A percentile compares a stretch with the other conserved stretches of the same genome.
Evolutionary conservation across 2,329 filamentous ascomycete genomes (phyloP).

Genomic region (Endothia cerciana): DNA sequence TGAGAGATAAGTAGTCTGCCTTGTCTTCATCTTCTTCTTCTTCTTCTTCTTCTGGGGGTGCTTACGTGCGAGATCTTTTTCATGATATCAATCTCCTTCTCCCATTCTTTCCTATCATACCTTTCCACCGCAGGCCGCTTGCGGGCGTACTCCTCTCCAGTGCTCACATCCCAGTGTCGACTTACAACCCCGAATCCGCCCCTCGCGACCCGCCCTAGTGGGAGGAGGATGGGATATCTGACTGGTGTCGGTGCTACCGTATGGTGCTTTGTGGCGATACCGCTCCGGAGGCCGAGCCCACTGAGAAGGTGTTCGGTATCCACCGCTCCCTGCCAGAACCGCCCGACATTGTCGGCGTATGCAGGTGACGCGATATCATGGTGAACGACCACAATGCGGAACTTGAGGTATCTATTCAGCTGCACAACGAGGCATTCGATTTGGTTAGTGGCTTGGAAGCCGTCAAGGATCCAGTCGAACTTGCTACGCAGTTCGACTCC

Average conservation of each 20-base stretch:
- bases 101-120: neutral
- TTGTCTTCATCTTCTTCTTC: too few relatives aligned
- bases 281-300: neutral
- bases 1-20: neutral
- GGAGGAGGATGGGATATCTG: neutral
- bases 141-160: neutral
- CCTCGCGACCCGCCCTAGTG: neutral
- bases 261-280: neutral
- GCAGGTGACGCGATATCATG: neutral
- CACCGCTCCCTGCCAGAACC: neutral
- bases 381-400: neutral
- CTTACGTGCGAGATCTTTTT: neutral
- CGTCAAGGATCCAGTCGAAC: too few relatives aligned
- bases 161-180: neutral
- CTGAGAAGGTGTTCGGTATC: neutral
- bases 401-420: too few relatives aligned
- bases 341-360: neutral
- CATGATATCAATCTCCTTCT: slow-evolving; percentile 3
- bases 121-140: neutral
- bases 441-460: too few relatives aligned
- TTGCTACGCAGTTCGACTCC: too few relatives aligned
- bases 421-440: too few relatives aligned
- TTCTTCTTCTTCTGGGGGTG: too few relatives aligned
- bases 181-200: neutral
- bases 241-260: too few relatives aligned